Conservation (phyloP, 495 filamentous ascomycete genomes). For the Friedmanniomyces endolithicus region DNA sequence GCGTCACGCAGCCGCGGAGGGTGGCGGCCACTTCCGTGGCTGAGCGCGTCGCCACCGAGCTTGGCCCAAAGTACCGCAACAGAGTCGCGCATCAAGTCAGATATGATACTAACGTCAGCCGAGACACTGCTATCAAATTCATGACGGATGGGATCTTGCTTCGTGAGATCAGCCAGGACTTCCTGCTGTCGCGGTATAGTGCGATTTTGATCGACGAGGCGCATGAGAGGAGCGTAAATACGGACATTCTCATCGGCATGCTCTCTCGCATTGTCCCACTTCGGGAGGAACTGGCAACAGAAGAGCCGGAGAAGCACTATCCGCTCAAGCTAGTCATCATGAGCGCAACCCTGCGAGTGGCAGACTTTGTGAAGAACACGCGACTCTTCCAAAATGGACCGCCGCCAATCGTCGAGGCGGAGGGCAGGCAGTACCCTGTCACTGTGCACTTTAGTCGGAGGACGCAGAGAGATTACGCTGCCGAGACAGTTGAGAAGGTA, state of each 20-base stretch:
- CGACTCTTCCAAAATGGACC: slow-evolving; percentile 56
- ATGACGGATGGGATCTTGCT: slow-evolving; percentile 98
- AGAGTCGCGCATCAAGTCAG: slow-evolving; percentile 89
- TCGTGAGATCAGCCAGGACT: slow-evolving; percentile 81
- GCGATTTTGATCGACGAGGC: slow-evolving; percentile 93
- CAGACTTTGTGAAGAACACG: slow-evolving; percentile 77
- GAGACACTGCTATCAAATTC: slow-evolving; percentile 89
- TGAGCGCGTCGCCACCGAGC: slow-evolving; percentile 73
- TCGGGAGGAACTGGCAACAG: slow-evolving; percentile 48
- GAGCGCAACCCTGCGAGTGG: slow-evolving; percentile 85
- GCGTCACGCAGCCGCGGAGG: slow-evolving; percentile 84
- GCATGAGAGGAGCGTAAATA: slow-evolving; percentile 94
- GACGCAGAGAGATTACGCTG: slow-evolving; percentile 77
- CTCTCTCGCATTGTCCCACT: slow-evolving; percentile 82
- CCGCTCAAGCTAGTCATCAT: slow-evolving; percentile 94
- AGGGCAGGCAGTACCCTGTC: slow-evolving; percentile 88
- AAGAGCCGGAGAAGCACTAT: slow-evolving; percentile 41
- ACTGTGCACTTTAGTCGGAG: slow-evolving; percentile 77
- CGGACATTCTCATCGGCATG: slow-evolving; percentile 94
- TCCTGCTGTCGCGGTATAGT: slow-evolving; percentile 84
- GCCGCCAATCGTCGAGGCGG: slow-evolving; percentile 76
- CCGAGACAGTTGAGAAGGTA: slow-evolving; percentile 79
- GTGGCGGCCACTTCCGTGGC: slow-evolving; percentile 94
- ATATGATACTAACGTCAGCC: slow-evolving; percentile 73
- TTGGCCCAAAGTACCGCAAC: slow-evolving; percentile 49